phyloP scores from a whole-genome alignment of 78 protist species.

The Dictyostelium brefeldianum region DNA sequence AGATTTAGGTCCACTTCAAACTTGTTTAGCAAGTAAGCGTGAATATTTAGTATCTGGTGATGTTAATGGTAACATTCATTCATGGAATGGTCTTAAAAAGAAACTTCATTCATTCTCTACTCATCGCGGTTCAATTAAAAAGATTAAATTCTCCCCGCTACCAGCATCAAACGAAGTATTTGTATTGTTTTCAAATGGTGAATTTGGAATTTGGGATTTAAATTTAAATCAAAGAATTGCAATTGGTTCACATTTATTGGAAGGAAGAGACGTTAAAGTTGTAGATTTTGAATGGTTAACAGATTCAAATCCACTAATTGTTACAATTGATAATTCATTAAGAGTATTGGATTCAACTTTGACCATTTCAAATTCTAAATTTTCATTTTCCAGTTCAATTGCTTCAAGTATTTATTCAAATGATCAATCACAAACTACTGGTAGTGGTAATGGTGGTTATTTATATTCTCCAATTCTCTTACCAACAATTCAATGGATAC shows the following conservation, averaged over 20 bases:
- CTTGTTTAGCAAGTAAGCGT: constrained; percentile 27
- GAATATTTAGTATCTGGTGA: constrained; percentile 67
- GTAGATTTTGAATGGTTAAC: constrained; percentile 68
- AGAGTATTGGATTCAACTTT: constrained; percentile 51
- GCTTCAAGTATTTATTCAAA: neutral
- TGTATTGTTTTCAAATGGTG: constrained; percentile 74
- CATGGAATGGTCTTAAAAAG: constrained; percentile 49
- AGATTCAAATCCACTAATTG: constrained; percentile 49
- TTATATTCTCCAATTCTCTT: constrained; percentile 56
- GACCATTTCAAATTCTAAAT: constrained; percentile 22
- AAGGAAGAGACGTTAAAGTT: constrained; percentile 49
- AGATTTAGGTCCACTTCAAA: constrained; percentile 7
- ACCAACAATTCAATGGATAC: constrained; percentile 19
- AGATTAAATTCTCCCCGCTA: constrained; percentile 50
- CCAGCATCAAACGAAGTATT: constrained; percentile 16
- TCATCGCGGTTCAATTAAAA: constrained; percentile 38
- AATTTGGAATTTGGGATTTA: constrained; percentile 60
- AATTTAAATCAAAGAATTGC: neutral
- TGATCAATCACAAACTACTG: neutral
- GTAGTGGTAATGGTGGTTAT: neutral
- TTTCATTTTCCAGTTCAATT: neutral
- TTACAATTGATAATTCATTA: constrained; percentile 16
- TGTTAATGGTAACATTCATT: constrained; percentile 19
- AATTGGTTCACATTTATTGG: constrained; percentile 23
- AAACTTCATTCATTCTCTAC: constrained; percentile 20